phyloP scores from a whole-genome alignment of 2,329 filamentous ascomycete species.

The Hansfordia pulvinata region DNA sequence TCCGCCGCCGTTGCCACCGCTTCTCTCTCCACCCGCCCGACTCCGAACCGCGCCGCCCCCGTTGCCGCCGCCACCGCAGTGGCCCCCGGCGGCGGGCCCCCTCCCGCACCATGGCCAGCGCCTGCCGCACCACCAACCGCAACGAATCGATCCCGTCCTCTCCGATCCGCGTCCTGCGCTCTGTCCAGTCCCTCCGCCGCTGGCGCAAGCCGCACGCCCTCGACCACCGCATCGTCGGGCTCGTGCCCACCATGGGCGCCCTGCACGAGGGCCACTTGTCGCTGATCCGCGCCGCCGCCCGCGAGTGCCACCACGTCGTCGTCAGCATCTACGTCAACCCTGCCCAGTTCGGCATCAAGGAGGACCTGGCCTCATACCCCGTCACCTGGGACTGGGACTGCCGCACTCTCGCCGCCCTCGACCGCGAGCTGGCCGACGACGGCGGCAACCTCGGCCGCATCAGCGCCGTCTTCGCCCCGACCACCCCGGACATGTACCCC shows the following conservation, averaged over 20 bases:
- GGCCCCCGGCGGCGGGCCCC: conserved; percentile 2
- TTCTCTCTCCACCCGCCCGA: neutral
- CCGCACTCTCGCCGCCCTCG: conserved; percentile 49
- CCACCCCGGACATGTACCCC: conserved; percentile 77
- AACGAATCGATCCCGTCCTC: conserved; percentile 38
- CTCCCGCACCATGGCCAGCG: conserved; percentile 7
- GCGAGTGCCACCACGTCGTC: conserved; percentile 74
- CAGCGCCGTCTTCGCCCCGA: conserved; percentile 75
- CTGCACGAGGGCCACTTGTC: conserved; percentile 86
- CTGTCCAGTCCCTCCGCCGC: conserved; percentile 56
- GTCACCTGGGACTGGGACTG: conserved; percentile 77
- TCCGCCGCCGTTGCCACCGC: neutral
- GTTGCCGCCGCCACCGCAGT: neutral
- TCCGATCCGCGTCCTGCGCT: conserved; percentile 59
- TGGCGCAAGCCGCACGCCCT: conserved; percentile 54
- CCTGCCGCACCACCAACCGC: conserved; percentile 7
- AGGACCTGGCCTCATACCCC: conserved; percentile 83
- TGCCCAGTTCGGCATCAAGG: conserved; percentile 81
- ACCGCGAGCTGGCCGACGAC: conserved; percentile 56
- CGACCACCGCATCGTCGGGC: conserved; percentile 59
- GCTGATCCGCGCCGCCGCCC: conserved; percentile 70
- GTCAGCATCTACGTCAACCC: conserved; percentile 95
- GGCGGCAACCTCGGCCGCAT: conserved; percentile 52
- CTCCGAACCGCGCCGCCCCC: neutral
- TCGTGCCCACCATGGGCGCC: conserved; percentile 96